These are phyloP conservation scores for Sugiyamaella boreocaroliniensis DNA, from an alignment of 805 yeast species.

Conservation along the genomic window DNA sequence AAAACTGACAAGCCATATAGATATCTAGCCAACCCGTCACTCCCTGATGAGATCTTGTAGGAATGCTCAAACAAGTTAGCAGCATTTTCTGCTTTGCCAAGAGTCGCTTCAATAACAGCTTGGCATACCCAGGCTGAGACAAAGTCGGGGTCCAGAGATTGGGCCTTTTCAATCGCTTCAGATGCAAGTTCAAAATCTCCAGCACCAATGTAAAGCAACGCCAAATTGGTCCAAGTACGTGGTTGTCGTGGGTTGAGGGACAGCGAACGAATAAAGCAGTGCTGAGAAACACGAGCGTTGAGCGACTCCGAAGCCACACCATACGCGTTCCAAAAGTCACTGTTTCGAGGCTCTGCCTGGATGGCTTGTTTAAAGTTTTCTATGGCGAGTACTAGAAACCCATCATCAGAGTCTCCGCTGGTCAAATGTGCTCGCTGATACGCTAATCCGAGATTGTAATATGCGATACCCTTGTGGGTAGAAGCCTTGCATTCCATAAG, in stretches of 20 bases:
- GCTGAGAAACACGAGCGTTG: constrained; percentile 77
- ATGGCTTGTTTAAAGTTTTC: constrained; percentile 58
- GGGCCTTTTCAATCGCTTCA: constrained; percentile 65
- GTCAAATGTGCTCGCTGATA: constrained; percentile 43
- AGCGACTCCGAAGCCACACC: constrained; percentile 66
- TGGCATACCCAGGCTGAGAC: constrained; percentile 80
- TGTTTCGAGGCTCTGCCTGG: constrained; percentile 59
- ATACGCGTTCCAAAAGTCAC: constrained; percentile 72
- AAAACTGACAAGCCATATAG: constrained; percentile 58
- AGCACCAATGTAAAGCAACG: constrained; percentile 60
- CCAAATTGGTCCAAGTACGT: constrained; percentile 73
- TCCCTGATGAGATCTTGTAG: constrained; percentile 67
- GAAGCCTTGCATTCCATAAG: neutral
- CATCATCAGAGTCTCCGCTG: constrained; percentile 19
- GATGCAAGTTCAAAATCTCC: constrained; percentile 68
- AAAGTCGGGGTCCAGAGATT: constrained; percentile 72
- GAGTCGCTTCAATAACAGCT: constrained; percentile 46
- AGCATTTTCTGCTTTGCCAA: constrained; percentile 41
- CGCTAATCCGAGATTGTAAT: constrained; percentile 68
- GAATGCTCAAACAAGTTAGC: constrained; percentile 67
- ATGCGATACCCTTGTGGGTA: constrained; percentile 33
- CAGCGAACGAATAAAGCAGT: constrained; percentile 80
- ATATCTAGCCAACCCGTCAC: constrained; percentile 59
- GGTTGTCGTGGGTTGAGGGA: constrained; percentile 63
- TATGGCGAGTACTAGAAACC: constrained; percentile 38